Percentiles rank a stretch among this genome's conserved stretches.
phyloP scores from a whole-genome alignment of 352 stramenopile species.

The Thalassiosira livingstoniorum region DNA sequence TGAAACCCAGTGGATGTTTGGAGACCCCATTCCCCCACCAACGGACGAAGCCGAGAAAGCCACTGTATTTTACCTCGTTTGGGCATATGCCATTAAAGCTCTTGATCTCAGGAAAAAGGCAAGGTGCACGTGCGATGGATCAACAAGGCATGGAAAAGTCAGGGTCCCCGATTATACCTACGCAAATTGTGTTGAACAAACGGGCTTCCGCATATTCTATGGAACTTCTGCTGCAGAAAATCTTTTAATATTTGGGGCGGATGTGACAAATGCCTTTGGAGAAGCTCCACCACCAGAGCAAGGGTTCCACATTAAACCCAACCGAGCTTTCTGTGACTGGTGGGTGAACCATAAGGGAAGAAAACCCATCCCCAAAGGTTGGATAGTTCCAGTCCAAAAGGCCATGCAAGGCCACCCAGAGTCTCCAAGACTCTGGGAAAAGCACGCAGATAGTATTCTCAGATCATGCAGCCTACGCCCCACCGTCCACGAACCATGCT shows the following conservation, averaged over 20 bases:
- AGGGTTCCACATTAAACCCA: slow-evolving; percentile 49
- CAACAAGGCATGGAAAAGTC: not conserved
- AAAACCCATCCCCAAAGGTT: slow-evolving; percentile 18
- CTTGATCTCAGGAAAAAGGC: not conserved
- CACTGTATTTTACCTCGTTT: too few relatives aligned
- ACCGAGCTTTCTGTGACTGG: slow-evolving; percentile 43
- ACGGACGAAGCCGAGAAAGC: too few relatives aligned
- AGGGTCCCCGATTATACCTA: not conserved
- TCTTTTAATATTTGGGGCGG: too few relatives aligned
- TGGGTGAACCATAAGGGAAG: slow-evolving; percentile 14
- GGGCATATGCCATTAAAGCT: too few relatives aligned
- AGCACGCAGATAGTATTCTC: slow-evolving; percentile 36
- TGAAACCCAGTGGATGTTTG: slow-evolving; percentile 59
- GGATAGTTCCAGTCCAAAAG: too few relatives aligned
- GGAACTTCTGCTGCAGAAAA: not conserved
- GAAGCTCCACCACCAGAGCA: too few relatives aligned
- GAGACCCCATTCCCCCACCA: slow-evolving; percentile 18
- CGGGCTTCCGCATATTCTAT: not conserved
- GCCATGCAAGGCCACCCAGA: too few relatives aligned
- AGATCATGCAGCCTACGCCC: slow-evolving; percentile 16
- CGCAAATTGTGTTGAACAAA: not conserved
- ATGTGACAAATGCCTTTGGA: too few relatives aligned
- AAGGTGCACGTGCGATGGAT: not conserved
- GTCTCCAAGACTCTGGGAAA: slow-evolving; percentile 56
- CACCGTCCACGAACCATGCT: too few relatives aligned